Evolutionary conservation across 208 protist genomes (phyloP).

Genomic region (Crithidia acanthocephali): DNA sequence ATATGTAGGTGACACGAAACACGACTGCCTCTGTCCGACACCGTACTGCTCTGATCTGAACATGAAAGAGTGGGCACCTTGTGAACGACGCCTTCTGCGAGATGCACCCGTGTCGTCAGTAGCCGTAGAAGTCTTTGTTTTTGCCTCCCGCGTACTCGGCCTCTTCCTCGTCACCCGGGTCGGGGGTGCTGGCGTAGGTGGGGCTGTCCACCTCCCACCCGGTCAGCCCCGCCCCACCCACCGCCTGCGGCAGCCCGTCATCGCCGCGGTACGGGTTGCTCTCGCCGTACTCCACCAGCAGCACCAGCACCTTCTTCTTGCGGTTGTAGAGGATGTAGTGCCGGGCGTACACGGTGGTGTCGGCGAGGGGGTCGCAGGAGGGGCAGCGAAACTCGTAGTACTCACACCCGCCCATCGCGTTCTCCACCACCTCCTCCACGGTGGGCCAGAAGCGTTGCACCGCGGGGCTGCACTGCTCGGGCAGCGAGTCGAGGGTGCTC

Average conservation of each 20-base stretch:
- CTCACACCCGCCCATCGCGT: conserved; percentile 59
- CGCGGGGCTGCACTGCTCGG: conserved; percentile 50
- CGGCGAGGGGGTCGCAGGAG: conserved; percentile 68
- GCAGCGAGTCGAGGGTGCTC: conserved; percentile 45
- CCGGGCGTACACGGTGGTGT: conserved; percentile 56
- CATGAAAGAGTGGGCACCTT: no score
- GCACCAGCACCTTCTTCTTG: conserved; percentile 59
- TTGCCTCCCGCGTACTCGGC: conserved; percentile 45
- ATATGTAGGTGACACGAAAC: no score
- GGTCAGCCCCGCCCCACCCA: conserved; percentile 7
- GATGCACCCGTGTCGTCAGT: conserved; percentile 15
- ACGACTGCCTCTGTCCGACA: no score
- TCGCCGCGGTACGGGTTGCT: conserved; percentile 73
- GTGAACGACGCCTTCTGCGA: no score
- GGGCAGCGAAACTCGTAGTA: conserved; percentile 74
- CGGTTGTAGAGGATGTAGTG: conserved; percentile 82
- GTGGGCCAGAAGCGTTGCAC: conserved; percentile 67
- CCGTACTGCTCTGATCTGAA: no score
- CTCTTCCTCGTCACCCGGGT: conserved; percentile 41
- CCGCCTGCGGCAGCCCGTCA: conserved; percentile 38
- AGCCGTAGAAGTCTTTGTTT: conserved; percentile 65
- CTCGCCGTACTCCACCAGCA: conserved; percentile 63
- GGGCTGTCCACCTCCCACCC: conserved; percentile 31
- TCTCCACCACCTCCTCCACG: conserved; percentile 50
- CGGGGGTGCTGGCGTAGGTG: conserved; percentile 36